Evolutionary conservation across 2,329 filamentous ascomycete genomes (phyloP), one percentile per base, ranked within the genome.

Genomic region (Trichoderma hamatum): DNA sequence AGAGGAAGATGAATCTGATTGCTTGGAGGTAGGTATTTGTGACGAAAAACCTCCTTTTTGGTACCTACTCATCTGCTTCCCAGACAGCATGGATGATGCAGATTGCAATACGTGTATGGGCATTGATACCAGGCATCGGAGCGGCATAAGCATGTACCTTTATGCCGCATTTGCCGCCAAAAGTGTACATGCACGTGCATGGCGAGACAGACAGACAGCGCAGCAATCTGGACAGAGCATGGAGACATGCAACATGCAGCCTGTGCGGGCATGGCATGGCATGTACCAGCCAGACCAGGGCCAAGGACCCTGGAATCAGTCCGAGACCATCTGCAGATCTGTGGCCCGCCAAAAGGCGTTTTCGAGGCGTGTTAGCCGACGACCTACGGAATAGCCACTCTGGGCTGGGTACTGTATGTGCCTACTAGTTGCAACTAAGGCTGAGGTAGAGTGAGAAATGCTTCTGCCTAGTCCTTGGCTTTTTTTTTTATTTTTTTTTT

Each of bases 391-490:
- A 43, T 9, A 43, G 6, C 39, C 39, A 43, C 36, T 39, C 36
- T 39, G 5, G 36, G 36, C n/a, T n/a, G n/a, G n/a, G n/a, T n/a
- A n/a, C n/a, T n/a, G n/a, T n/a, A n/a, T n/a, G n/a, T n/a, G n/a
- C n/a, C n/a, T n/a, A 14, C 11, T 13, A 36, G 13, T 2, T 2
- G 34, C n/a, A 19, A 19, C 36, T 43, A 43, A 14, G n/a, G 39
- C 39, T 43, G 39, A 43, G 39, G 39, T 19, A 39, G 36, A n/a
- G 39, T 10, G 39, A 19, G 36, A 43, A 55, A 64, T 19, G 46
- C 62, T 65, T 65, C 62, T 65, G 62, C 62, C 62, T 65, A 30
- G 21, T 24, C 34, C 24, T 54, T 55, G 59, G 58, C 30, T n/a
- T 43, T 26, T 63, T 32, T 24, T 34, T n/a, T 43, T 19, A 16